These are phyloP conservation scores for Oxalis stricta DNA, from an alignment of 441 rosid genomes.

Conservation along the genomic window DNA sequence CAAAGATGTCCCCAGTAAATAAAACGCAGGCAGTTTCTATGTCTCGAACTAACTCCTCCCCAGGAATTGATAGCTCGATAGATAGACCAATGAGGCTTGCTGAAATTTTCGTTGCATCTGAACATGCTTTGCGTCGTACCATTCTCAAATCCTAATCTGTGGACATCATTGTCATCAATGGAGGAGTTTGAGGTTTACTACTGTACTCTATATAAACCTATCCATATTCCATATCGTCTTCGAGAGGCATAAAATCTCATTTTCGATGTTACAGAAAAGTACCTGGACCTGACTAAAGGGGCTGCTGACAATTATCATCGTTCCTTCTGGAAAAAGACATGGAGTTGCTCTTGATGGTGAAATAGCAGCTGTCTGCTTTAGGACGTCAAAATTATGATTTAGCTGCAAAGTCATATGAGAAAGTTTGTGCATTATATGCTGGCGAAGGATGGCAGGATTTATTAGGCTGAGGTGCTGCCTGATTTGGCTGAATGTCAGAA, in stretches of 20 bases:
- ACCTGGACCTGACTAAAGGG: slow-evolving; percentile 84
- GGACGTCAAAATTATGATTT: slow-evolving; percentile 78
- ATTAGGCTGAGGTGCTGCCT: slow-evolving; percentile 89
- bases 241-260: no score
- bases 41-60: slow-evolving; percentile 73
- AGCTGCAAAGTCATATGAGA: slow-evolving; percentile 96
- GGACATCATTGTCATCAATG: slow-evolving; percentile 64
- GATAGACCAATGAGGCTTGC: slow-evolving; percentile 97
- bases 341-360: slow-evolving; percentile 99
- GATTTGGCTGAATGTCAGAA: slow-evolving; percentile 95
- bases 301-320: slow-evolving; percentile 94
- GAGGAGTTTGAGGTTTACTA: slow-evolving; percentile 96
- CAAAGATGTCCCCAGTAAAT: slow-evolving; percentile 30
- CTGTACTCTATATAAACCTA: no score
- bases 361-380: slow-evolving; percentile 91
- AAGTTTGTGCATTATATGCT: slow-evolving; percentile 89
- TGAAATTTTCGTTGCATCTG: slow-evolving; percentile 92
- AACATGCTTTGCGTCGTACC: slow-evolving; percentile 63
- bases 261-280: slow-evolving; percentile 59
- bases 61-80: slow-evolving; percentile 74
- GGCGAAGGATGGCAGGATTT: slow-evolving; percentile 99
- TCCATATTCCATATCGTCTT: no score
- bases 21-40: slow-evolving; percentile 37
- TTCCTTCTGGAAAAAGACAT: slow-evolving; percentile 99
- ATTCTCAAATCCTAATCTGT: slow-evolving; percentile 59